phyloP scores from a whole-genome alignment of 2,329 filamentous ascomycete species.

The Keithomyces neogunnii region DNA sequence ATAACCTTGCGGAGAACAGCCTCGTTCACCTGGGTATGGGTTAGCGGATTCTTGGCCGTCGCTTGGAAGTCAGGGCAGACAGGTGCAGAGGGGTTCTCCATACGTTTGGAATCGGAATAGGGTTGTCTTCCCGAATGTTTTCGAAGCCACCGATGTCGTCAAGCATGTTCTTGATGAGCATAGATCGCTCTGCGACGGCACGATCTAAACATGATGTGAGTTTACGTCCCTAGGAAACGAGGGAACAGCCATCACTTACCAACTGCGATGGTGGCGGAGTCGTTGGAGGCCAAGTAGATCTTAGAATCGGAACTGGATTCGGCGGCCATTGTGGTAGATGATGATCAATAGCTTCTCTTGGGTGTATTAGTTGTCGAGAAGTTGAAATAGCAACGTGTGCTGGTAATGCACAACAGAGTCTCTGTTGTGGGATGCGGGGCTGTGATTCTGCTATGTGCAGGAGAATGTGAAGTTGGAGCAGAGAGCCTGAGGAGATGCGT shows the following conservation, averaged over 20 bases:
- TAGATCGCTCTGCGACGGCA: conserved; percentile 78
- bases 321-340: conserved; percentile 22
- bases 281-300: conserved; percentile 44
- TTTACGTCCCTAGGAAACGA: background rate
- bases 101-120: conserved; percentile 84
- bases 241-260: conserved; percentile 26
- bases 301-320: conserved; percentile 25
- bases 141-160: conserved; percentile 72
- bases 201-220: conserved; percentile 48
- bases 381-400: too few relatives aligned
- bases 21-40: conserved; percentile 68
- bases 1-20: conserved; percentile 91
- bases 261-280: conserved; percentile 36
- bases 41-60: background rate
- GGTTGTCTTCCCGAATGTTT: conserved; percentile 43
- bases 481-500: too few relatives aligned
- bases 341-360: background rate
- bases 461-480: too few relatives aligned
- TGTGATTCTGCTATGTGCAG: too few relatives aligned
- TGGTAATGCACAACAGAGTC: too few relatives aligned
- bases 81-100: conserved; percentile 15
- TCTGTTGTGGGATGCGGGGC: too few relatives aligned
- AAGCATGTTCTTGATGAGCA: conserved; percentile 97
- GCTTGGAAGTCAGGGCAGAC: background rate
- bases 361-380: background rate